phyloP scores from a whole-genome alignment of 1,284 basidiomycete genomes.

The Mrakiaceae sp. region DNA sequence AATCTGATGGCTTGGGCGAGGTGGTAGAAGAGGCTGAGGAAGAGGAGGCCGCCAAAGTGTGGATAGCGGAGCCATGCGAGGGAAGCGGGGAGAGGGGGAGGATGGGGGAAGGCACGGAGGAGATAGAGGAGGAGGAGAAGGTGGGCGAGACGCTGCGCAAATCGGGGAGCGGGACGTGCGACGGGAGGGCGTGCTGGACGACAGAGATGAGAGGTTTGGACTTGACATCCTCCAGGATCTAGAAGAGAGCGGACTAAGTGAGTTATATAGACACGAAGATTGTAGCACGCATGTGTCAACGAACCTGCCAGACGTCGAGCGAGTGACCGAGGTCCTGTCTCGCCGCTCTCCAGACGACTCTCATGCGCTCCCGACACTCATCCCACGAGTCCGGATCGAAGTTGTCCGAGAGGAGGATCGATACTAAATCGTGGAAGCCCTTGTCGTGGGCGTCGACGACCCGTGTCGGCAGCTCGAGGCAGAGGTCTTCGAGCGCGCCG shows the following conservation, averaged over 20 bases:
- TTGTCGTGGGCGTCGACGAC: slow-evolving; percentile 15
- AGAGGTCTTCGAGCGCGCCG: neutral
- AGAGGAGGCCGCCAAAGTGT: neutral
- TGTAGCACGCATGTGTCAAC: neutral
- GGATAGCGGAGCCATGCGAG: neutral
- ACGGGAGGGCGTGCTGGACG: neutral
- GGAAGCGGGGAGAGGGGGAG: too few relatives aligned
- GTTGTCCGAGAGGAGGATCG: slow-evolving; percentile 20
- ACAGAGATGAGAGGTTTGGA: neutral
- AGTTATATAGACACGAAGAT: neutral
- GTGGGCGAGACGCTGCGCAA: neutral
- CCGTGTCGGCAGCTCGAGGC: neutral
- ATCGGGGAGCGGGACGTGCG: neutral
- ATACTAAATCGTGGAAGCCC: slow-evolving; percentile 8
- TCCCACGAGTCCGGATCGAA: slow-evolving; percentile 19
- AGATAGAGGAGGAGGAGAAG: too few relatives aligned
- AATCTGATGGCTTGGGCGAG: neutral
- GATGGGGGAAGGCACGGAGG: too few relatives aligned
- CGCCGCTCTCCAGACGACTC: neutral
- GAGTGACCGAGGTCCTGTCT: neutral
- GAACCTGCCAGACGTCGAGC: neutral
- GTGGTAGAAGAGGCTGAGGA: neutral
- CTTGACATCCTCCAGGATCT: neutral
- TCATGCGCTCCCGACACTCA: neutral
- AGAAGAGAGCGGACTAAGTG: neutral